Conservation (phyloP, 1,139 yeast genomes). For the Kodamaea suecica region DNA sequence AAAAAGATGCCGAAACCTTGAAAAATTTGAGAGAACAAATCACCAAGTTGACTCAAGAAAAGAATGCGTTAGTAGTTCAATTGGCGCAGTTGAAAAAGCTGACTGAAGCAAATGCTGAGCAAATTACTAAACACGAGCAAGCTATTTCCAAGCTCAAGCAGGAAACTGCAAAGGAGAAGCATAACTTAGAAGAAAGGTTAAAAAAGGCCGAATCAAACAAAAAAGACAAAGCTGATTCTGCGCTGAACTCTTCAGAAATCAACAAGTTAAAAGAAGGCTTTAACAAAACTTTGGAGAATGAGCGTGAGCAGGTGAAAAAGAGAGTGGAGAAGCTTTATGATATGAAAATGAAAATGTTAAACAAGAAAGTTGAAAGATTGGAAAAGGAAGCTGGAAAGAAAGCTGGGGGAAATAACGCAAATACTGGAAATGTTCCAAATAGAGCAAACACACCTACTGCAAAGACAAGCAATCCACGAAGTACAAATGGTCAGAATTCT, state of each 20-base stretch:
- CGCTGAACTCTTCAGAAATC: slow-evolving; percentile 7
- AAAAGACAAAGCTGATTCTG: slow-evolving; percentile 4
- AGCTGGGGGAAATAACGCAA: background rate
- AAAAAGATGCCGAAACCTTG: slow-evolving; percentile 6
- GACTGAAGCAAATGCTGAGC: slow-evolving; percentile 1
- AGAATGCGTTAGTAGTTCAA: slow-evolving; percentile 11
- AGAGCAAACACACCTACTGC: background rate
- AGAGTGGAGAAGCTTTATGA: slow-evolving; percentile 42
- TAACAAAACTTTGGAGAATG: slow-evolving; percentile 29
- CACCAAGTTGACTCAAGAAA: slow-evolving; percentile 13
- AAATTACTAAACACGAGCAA: slow-evolving; percentile 3
- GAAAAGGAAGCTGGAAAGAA: slow-evolving; percentile 19
- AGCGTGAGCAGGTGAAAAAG: slow-evolving; percentile 27
- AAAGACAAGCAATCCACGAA: background rate
- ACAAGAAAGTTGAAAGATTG: slow-evolving; percentile 38
- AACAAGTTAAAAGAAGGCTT: slow-evolving; percentile 26
- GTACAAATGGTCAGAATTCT: background rate
- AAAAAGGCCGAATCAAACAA: slow-evolving; percentile 16
- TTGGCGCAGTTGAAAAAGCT: slow-evolving; percentile 12
- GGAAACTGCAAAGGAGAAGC: slow-evolving; percentile 7
- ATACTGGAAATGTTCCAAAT: background rate
- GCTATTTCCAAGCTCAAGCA: slow-evolving; percentile 4
- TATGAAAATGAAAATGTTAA: slow-evolving; percentile 42
- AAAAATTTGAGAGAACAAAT: slow-evolving; percentile 5
- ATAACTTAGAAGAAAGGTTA: slow-evolving; percentile 2